Conservation (phyloP, 148 eudicot species). For the Chenopodium album region DNA sequence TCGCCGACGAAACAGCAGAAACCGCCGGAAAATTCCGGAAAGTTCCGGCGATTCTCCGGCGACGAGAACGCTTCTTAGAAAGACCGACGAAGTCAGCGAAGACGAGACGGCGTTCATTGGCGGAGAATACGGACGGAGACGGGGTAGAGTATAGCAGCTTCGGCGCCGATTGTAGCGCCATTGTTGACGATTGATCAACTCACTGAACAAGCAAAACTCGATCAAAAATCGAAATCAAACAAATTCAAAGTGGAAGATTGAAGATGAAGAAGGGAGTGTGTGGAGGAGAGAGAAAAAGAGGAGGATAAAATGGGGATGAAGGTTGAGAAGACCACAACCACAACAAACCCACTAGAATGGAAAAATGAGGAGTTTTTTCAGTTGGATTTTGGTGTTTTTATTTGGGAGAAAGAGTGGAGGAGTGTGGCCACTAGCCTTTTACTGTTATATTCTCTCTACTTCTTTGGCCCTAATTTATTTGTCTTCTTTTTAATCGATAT, state of each 20-base stretch:
- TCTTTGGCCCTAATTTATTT: slow-evolving; percentile 17
- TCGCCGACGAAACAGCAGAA: slow-evolving; percentile 24
- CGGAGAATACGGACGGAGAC: slow-evolving; percentile 26
- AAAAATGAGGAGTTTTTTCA: too few species aligned
- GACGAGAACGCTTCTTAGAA: slow-evolving; percentile 35
- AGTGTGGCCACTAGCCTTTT: too few species aligned
- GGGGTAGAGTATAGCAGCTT: slow-evolving; percentile 34
- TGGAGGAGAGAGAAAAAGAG: slow-evolving; percentile 17
- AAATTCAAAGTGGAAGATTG: too few species aligned
- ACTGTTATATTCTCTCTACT: not conserved
- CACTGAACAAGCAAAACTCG: not conserved
- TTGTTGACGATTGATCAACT: slow-evolving; percentile 30
- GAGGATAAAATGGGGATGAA: not conserved
- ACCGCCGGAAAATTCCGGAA: not conserved
- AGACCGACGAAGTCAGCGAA: slow-evolving; percentile 67
- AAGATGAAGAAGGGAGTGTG: slow-evolving; percentile 1
- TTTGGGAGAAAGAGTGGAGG: too few species aligned
- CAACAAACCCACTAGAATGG: not conserved
- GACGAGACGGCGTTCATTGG: slow-evolving; percentile 33
- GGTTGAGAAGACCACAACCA: not conserved
- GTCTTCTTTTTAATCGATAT: not conserved
- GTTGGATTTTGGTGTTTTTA: too few species aligned
- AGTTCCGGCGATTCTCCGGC: slow-evolving; percentile 28
- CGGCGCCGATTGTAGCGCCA: slow-evolving; percentile 59
- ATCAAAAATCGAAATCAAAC: not conserved